Percentiles rank a stretch among this genome's conserved stretches.
Conservation (phyloP, 106 monocot genomes). For the Dactylorhiza incarnata region DNA sequence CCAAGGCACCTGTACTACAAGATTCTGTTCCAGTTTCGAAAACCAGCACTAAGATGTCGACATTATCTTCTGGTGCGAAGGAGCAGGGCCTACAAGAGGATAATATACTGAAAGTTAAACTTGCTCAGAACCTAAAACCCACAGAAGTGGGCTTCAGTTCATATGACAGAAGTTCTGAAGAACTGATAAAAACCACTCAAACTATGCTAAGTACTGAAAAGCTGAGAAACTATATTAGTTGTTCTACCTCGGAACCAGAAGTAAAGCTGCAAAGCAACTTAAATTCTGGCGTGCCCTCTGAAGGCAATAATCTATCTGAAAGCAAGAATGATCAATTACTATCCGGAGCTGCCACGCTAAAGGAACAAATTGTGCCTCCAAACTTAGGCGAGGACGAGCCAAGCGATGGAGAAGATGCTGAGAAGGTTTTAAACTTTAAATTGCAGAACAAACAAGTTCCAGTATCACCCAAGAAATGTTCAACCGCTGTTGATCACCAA, state of each 20-base stretch:
- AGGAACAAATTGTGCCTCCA: constrained; percentile 9
- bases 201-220: background rate
- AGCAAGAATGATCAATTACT: constrained; percentile 5
- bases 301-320: background rate
- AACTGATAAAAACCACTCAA: background rate
- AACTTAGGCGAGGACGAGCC: constrained; percentile 14
- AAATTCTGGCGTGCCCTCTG: background rate
- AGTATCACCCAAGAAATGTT: constrained; percentile 27
- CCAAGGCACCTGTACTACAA: constrained; percentile 11
- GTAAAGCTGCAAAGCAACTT: background rate
- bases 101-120: background rate
- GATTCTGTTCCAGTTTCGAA: constrained; percentile 8
- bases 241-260: constrained; percentile 4
- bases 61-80: background rate
- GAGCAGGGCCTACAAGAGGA: background rate
- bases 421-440: constrained; percentile 13
- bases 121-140: constrained; percentile 9
- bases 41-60: constrained; percentile 2
- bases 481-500: constrained; percentile 32
- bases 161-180: constrained; percentile 7
- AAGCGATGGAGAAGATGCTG: constrained; percentile 13
- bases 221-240: constrained; percentile 3
- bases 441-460: constrained; percentile 22
- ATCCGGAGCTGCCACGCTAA: constrained; percentile 12
- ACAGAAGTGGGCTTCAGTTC: constrained; percentile 4